Evolutionary conservation across 257 asterid species (phyloP).

Genomic region (Apocynum venetum): DNA sequence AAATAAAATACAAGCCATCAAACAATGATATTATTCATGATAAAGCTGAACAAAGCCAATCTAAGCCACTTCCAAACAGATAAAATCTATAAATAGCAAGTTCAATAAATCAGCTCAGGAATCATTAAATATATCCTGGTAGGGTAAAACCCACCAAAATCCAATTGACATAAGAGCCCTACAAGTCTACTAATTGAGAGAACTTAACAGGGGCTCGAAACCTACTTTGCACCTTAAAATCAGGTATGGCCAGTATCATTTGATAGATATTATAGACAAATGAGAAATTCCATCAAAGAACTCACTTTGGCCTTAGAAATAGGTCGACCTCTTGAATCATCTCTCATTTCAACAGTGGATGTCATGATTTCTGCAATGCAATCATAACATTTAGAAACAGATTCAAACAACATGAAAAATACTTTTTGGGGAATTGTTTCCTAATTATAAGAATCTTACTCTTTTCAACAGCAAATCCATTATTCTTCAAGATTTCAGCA

Average conservation of each 20-base stretch:
- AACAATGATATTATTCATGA: neutral
- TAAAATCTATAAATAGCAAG: neutral
- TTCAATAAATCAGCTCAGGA: neutral
- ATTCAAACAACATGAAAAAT: neutral
- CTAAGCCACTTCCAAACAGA: neutral
- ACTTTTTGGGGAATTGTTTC: neutral
- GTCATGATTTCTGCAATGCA: slow-evolving; percentile 60
- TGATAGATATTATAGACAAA: neutral
- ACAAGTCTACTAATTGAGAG: neutral
- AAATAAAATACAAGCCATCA: neutral
- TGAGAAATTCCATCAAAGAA: neutral
- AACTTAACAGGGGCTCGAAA: neutral
- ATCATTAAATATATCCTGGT: neutral
- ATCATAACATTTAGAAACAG: slow-evolving; percentile 6
- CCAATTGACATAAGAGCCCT: neutral
- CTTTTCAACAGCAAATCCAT: slow-evolving; percentile 68
- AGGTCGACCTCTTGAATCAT: slow-evolving; percentile 70
- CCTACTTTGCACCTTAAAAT: neutral
- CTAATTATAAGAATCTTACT: slow-evolving; percentile 31
- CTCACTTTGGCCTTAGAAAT: slow-evolving; percentile 75
- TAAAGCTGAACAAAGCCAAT: neutral
- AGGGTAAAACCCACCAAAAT: neutral
- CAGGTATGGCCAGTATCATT: neutral
- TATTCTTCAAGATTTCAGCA: slow-evolving; percentile 69
- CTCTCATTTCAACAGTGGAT: slow-evolving; percentile 73